Evolutionary conservation across 495 filamentous ascomycete species (phyloP).

Genomic region (Xylaria telfairii): DNA sequence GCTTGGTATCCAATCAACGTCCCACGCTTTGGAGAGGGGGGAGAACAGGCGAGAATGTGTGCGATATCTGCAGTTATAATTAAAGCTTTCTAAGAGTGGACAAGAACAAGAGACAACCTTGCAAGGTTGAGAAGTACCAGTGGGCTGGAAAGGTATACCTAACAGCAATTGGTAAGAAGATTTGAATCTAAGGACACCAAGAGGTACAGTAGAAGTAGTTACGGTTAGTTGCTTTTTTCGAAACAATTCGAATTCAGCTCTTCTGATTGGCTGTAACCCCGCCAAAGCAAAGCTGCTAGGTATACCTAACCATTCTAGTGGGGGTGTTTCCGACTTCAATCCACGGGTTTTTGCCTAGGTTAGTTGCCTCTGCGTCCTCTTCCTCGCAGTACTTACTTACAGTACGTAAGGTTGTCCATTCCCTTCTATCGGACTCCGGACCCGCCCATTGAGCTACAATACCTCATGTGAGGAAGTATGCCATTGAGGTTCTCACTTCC

Average conservation of each 20-base stretch:
- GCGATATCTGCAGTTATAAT: neutral
- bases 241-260: neutral
- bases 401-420: neutral
- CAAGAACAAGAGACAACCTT: neutral
- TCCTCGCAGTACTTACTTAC: too few species aligned
- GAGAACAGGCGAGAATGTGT: neutral
- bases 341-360: neutral
- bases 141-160: neutral
- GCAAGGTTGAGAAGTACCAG: neutral
- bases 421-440: neutral
- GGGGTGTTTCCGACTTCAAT: neutral
- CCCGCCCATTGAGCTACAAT: neutral
- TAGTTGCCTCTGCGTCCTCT: neutral
- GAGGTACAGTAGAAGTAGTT: too few species aligned
- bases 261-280: slow-evolving; percentile 17
- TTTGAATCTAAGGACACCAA: neutral
- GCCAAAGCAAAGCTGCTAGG: neutral
- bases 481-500: neutral
- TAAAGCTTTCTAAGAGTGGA: neutral
- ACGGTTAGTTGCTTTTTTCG: slow-evolving; percentile 14
- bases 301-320: too few species aligned
- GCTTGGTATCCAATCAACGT: neutral
- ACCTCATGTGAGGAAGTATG: neutral
- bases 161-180: neutral
- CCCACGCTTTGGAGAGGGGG: neutral